Evolutionary conservation across 257 asterid species (phyloP).

Genomic region (Solanum raphanifolium): DNA sequence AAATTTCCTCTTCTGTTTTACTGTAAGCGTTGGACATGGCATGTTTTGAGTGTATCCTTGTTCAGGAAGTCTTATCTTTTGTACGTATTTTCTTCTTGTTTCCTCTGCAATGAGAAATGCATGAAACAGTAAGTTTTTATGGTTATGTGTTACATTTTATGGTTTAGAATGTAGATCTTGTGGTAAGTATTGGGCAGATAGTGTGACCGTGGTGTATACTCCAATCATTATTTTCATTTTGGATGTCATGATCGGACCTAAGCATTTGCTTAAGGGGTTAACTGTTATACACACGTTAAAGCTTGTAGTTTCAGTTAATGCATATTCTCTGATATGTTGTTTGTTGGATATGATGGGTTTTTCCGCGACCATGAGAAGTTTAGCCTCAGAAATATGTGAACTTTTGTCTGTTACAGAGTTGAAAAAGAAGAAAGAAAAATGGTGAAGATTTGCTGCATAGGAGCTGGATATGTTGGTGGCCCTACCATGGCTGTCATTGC

Average conservation of each 20-base stretch:
- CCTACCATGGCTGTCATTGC: constrained; percentile 98
- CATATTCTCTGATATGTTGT: background rate
- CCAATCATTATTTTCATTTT: background rate
- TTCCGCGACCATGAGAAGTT: background rate
- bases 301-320: background rate
- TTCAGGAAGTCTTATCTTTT: background rate
- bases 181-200: background rate
- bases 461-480: constrained; percentile 92
- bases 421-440: constrained; percentile 23
- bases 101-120: background rate
- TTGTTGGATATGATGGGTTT: background rate
- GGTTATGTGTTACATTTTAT: background rate
- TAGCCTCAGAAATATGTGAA: background rate
- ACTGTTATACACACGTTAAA: background rate
- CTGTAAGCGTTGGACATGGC: background rate
- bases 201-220: background rate
- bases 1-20: background rate
- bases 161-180: background rate
- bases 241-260: background rate
- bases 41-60: background rate
- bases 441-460: constrained; percentile 98
- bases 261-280: background rate
- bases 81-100: background rate
- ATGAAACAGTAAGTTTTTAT: background rate
- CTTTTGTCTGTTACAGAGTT: constrained; percentile 15